Evolutionary conservation across 257 asterid species (phyloP).

Genomic region (Lycium ferocissimum): DNA sequence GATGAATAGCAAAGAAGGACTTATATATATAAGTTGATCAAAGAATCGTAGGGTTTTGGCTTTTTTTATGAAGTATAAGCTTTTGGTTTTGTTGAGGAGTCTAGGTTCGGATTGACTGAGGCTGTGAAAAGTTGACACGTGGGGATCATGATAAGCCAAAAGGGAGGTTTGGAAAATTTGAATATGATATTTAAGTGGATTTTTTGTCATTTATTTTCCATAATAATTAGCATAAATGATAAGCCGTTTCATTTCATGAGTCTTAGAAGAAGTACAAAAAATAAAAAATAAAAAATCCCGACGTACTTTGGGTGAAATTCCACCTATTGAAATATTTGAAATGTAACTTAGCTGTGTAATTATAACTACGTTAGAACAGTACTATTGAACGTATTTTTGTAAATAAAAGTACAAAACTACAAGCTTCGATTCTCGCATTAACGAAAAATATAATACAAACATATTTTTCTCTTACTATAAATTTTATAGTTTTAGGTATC

Average conservation of each 20-base stretch:
- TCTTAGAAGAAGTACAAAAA: background rate
- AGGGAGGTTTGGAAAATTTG: slow-evolving; percentile 29
- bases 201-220: slow-evolving; percentile 10
- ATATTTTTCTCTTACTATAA: too few species aligned
- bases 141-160: background rate
- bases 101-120: slow-evolving; percentile 13
- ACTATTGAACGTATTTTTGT: too few species aligned
- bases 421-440: too few species aligned
- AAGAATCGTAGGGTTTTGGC: background rate
- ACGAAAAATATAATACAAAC: too few species aligned
- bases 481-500: too few species aligned
- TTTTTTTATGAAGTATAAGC: background rate
- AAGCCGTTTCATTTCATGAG: slow-evolving; percentile 38
- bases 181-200: slow-evolving; percentile 21
- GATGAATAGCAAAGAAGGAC: background rate
- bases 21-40: background rate
- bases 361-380: too few species aligned
- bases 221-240: slow-evolving; percentile 28
- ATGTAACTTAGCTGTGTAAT: too few species aligned
- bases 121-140: background rate
- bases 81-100: background rate
- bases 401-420: too few species aligned
- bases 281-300: too few species aligned
- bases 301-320: too few species aligned
- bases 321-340: too few species aligned